Evolutionary conservation across 1,139 yeast genomes (phyloP), one percentile per base, ranked within the genome.

Genomic region (Suhomyces ambrosiae): DNA sequence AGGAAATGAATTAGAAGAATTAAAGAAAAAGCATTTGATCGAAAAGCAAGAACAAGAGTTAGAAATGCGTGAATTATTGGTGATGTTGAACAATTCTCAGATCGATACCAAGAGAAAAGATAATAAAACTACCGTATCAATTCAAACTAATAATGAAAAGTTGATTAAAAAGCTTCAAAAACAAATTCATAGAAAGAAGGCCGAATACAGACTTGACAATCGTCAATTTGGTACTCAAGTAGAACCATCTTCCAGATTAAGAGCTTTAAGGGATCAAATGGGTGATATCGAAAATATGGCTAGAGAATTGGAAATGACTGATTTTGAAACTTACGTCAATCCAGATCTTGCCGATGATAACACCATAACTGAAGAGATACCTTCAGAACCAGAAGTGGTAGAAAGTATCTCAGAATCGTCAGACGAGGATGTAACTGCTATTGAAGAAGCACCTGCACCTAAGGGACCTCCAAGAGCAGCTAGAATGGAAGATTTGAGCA

Each of bases 11-110:
- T 63, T 88, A 29, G 86, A 82, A 30, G 94, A 84, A 23, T 56
- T 84, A 38, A 84, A 85, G 54, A 72, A 80, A 35, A 80, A 79
- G 49, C 85, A 86, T 51, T 69, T 87, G 32, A 58, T 76, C 12
- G 96, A 87, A 48, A 82, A 86, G 51, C 96, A 89, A 56, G 83
- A 84, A 47, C 94, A 85, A 52, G 97, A 90, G 56, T 69, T 86
- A 21, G 96, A 90, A 60, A 80, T 86, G 74, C 75, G 97, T 41
- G 96, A 90, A 58, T 75, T 92, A 60, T 68, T 87, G 40, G 73
- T 90, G 38, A 74, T 86, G 70, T 63, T 88, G 35, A 76, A 76
- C 45, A 54, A 54, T 35, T 67, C 70, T 5, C 60, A 64, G 33
- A 49, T 66, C 35, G 62, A 59, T 25, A 48, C 60, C 35, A 44